Base-by-base conservation (phyloP, 148 eudicot species). In the Suaeda aralocaspica region DNA sequence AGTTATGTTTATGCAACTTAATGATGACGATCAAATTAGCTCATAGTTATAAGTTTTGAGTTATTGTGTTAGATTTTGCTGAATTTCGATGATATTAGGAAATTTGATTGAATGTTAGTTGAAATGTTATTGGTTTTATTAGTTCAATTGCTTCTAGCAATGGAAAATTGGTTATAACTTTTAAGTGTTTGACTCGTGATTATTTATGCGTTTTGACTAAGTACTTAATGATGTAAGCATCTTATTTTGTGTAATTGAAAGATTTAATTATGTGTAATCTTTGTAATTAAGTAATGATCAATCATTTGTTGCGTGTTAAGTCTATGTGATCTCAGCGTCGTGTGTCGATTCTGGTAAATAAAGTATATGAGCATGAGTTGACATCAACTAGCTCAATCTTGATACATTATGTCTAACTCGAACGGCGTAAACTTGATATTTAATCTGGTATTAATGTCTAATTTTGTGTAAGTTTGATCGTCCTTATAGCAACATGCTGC, bases 181-280 rank as follows among this genome's bases (percentile, higher is more conserved):
- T 45, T 30, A 46, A 22, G 16, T 28, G 14, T 34, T 48, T 49
- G 31, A 22, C 6, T 53, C 53, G 3, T 22, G 61, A 59, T 59
- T 36, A n/a, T 31, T 53, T 53, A 0, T 34, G 34, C 51, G 33
- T 6, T 5, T 10, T 46, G 66, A 31, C 63, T 30, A 13, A 58
- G 65, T 62, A 9, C 9, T 34, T 48, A 61, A 36, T 45, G 66
- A 70, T 51, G 18, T 16, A 9, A 36, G 56, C 51, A 53, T n/a
- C 25, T 39, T 56, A 36, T 36, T 8, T 36, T 36, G 41, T 36
- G 4, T 36, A 36, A n/a, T 69, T 22, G 39, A n/a, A 24, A 36
- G 30, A 24, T 13, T n/a, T n/a, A n/a, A n/a, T n/a, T n/a, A n/a
- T n/a, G n/a, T n/a, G n/a, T n/a, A n/a, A n/a, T 13, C 5, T 68